phyloP scores from a whole-genome alignment of 2,329 filamentous ascomycete genomes.

The Phialophora tarda region DNA sequence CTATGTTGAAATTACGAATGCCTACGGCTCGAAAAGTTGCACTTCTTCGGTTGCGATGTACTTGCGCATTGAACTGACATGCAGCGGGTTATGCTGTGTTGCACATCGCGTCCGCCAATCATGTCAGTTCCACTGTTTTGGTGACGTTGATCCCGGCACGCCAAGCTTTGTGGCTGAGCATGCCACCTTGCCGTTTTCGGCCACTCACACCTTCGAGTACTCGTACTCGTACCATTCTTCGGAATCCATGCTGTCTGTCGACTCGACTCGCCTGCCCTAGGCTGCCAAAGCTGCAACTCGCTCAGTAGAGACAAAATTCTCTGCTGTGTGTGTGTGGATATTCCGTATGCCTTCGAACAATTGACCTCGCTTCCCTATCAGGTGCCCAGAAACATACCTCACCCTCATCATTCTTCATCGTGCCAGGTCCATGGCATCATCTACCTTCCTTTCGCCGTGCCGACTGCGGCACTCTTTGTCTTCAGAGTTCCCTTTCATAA shows the following conservation, averaged over 20 bases:
- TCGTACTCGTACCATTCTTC: background rate
- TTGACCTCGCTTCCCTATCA: background rate
- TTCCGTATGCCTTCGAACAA: background rate
- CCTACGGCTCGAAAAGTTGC: background rate
- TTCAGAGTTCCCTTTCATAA: background rate
- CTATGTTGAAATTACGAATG: background rate
- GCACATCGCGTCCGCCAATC: constrained; percentile 7
- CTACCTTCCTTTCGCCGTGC: background rate
- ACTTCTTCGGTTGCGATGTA: background rate
- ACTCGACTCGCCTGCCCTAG: background rate
- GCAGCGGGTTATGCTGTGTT: constrained; percentile 1
- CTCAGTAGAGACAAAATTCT: background rate
- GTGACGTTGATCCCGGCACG: constrained; percentile 2
- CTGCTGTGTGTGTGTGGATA: background rate
- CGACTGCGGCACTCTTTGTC: background rate
- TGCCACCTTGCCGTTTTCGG: background rate
- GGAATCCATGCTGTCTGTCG: background rate
- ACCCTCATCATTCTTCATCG: background rate
- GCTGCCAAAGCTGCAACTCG: background rate
- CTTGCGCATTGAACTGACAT: background rate
- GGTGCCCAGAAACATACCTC: background rate
- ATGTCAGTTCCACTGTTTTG: constrained; percentile 5
- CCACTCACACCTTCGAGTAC: background rate
- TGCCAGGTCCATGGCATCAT: background rate
- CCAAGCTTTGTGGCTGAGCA: constrained; percentile 6